Evolutionary conservation across 495 filamentous ascomycete species (phyloP).

Genomic region (Trichocladium antarcticum): DNA sequence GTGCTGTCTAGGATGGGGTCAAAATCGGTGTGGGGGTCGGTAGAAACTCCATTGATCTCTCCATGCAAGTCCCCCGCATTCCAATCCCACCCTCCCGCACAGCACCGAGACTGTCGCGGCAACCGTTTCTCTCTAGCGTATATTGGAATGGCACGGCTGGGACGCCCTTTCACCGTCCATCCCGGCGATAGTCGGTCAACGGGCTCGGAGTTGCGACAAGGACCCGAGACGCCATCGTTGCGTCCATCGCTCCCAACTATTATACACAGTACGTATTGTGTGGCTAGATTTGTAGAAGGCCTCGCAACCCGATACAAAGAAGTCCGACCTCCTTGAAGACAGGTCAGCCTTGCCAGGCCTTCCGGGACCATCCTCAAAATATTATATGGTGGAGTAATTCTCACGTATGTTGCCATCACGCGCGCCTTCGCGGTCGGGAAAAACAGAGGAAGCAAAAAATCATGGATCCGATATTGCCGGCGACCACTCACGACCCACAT

Average conservation of each 20-base stretch:
- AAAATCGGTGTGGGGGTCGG: neutral
- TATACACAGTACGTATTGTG: too few relatives aligned
- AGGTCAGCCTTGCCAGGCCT: neutral
- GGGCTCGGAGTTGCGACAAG: slow-evolving; percentile 3
- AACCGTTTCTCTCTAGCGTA: neutral
- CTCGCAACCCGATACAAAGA: too few relatives aligned
- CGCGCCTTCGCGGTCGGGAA: neutral
- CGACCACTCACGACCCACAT: neutral
- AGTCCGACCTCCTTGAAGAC: too few relatives aligned
- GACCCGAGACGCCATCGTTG: neutral
- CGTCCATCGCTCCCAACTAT: too few relatives aligned
- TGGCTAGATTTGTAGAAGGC: too few relatives aligned
- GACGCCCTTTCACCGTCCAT: neutral
- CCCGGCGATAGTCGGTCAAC: slow-evolving; percentile 3
- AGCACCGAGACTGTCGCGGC: slow-evolving; percentile 2
- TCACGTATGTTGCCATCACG: neutral
- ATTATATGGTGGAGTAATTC: neutral
- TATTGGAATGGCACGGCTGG: too few relatives aligned
- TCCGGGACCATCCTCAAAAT: neutral
- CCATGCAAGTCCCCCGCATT: neutral
- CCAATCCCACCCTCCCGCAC: slow-evolving; percentile 2
- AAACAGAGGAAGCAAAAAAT: neutral
- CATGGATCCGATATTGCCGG: neutral
- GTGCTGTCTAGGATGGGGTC: too few relatives aligned
- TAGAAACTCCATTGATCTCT: neutral